Percentiles rank a stretch among this genome's conserved stretches.
phyloP scores from a whole-genome alignment of 1,139 yeast genomes.

The Zygosaccharomyces sapae region DNA sequence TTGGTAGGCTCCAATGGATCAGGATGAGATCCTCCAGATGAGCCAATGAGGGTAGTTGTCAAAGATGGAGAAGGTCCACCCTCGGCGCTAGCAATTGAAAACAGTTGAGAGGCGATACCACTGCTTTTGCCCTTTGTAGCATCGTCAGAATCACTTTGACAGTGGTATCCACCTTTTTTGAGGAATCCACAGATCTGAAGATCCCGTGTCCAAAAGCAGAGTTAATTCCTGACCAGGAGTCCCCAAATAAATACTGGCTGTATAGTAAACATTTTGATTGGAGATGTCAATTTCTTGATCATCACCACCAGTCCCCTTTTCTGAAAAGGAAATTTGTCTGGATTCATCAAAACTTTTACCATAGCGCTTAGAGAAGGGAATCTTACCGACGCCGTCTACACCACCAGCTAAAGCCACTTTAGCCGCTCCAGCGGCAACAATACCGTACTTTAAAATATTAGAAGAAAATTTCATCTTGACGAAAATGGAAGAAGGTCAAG shows the following conservation, averaged over 20 bases:
- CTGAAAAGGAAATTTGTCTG: not conserved
- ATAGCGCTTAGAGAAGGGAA: not conserved
- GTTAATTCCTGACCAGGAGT: not conserved
- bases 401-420: not conserved
- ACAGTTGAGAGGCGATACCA: not conserved
- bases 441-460: not conserved
- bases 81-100: not conserved
- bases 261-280: not conserved
- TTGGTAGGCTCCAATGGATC: not conserved
- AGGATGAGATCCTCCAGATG: not conserved
- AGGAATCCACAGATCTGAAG: not conserved
- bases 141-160: not conserved
- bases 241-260: not conserved
- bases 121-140: not conserved
- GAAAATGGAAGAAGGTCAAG: not conserved
- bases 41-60: not conserved
- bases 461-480: not conserved
- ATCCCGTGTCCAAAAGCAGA: not conserved
- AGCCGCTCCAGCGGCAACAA: not conserved
- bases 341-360: not conserved
- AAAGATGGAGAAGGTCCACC: not conserved
- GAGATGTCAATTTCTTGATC: not conserved
- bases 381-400: not conserved
- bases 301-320: not conserved
- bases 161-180: not conserved